Base-by-base conservation (phyloP, 75 land plant genomes). In the Cupressus sempervirens region DNA sequence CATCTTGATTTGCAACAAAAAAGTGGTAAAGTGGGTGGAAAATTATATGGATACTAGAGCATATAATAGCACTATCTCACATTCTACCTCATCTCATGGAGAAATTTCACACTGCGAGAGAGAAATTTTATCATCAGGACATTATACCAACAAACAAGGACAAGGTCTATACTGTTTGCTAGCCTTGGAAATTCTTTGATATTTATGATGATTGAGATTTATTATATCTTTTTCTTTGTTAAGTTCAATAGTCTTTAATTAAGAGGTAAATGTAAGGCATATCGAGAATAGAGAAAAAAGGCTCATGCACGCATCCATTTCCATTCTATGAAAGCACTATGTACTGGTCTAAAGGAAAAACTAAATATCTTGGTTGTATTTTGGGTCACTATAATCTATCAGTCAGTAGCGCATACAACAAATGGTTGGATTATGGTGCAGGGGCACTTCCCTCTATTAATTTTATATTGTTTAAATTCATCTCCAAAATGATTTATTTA, bases 1-100 rank as follows among this genome's bases (percentile, higher is more conserved):
- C 30, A 94, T 96, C 56, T 82, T 89, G 45, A 88, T 91, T 46
- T 97, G 94, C 88, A 97, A 96, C 77, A 92, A 98, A 79, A 95
- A 95, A 84, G 93, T 96, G 16, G 85, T 96, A 32, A 90, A 96
- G 82, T 90, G 87, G 86, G 84, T 96, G 32, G 95, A 93, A 85
- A 88, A 89, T n/a, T 67, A 91, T 91, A 9, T 87, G 91, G 93
- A 73, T 95, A 20, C 83, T 95, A 15, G 62, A 89, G 56, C 82
- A 86, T 80, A 84, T 97, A 29, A 98, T 96, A 52, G 91, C 89
- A 9, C 52, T 97, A 54, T 90, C 89, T 52, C 84, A 89, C 18
- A 56, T 89, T 38, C 82, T 94, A 15, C 94, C 92, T 7, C 67
- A 73, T 29, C 84, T 97, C 16, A 79, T 89, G 67, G 83, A 89